These are phyloP conservation scores for Pholiota microspora DNA, from an alignment of 768 basidiomycete genomes.

Conservation along the genomic window DNA sequence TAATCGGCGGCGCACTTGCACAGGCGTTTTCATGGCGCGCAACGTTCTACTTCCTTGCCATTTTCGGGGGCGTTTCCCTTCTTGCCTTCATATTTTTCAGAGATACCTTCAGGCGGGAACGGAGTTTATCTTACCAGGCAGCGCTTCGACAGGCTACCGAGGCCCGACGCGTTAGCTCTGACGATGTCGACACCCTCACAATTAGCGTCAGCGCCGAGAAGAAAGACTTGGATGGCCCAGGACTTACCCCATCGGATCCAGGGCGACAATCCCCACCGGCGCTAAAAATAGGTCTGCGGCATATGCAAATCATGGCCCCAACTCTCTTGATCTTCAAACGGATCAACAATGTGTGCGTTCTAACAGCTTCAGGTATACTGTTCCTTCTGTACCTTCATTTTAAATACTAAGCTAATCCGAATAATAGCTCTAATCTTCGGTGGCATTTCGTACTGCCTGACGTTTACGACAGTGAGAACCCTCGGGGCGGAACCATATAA, in stretches of 20 bases:
- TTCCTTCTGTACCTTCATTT: background rate
- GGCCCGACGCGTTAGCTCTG: constrained; percentile 35
- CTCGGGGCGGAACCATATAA: constrained; percentile 36
- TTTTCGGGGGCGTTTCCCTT: constrained; percentile 51
- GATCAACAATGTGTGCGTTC: constrained; percentile 61
- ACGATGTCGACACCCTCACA: background rate
- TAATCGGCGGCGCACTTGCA: constrained; percentile 67
- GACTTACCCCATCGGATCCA: background rate
- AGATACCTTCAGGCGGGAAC: constrained; percentile 78
- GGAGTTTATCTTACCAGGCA: constrained; percentile 71
- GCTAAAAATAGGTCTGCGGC: constrained; percentile 55
- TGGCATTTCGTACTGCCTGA: constrained; percentile 6
- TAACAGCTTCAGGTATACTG: constrained; percentile 55
- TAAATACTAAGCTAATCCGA: background rate
- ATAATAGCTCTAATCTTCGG: constrained; percentile 3
- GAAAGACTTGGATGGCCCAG: background rate
- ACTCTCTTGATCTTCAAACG: constrained; percentile 56
- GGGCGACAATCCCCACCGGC: background rate
- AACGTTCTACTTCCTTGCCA: constrained; percentile 76
- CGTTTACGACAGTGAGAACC: constrained; percentile 5
- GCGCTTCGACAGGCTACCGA: constrained; percentile 5
- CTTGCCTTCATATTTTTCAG: constrained; percentile 63
- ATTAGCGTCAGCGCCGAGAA: constrained; percentile 28
- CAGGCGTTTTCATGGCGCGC: constrained; percentile 70
- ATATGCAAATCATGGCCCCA: constrained; percentile 70